phyloP scores from a whole-genome alignment of 257 asterid species.

The Rubia yunnanensis region DNA sequence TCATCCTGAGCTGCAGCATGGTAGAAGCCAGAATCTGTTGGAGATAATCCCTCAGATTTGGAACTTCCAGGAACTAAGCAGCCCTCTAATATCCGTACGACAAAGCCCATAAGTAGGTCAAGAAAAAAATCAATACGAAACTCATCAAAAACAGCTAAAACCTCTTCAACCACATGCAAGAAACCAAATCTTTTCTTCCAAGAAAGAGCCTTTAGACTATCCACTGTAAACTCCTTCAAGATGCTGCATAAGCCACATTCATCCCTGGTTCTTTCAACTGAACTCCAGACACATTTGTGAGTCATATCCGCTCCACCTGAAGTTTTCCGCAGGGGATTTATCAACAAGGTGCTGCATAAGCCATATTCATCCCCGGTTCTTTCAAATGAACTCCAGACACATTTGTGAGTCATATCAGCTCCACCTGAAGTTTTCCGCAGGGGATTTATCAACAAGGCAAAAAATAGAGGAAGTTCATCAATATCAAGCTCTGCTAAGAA shows the following conservation, averaged over 20 bases:
- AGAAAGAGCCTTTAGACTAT: constrained; percentile 40
- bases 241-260: constrained; percentile 32
- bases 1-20: constrained; percentile 20
- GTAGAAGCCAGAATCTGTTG: constrained; percentile 3
- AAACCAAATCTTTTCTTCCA: constrained; percentile 79
- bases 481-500: constrained; percentile 77
- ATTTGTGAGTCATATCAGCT: constrained; percentile 24
- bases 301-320: constrained; percentile 33
- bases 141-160: constrained; percentile 77
- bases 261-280: constrained; percentile 25
- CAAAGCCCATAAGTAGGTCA: constrained; percentile 54
- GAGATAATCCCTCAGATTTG: constrained; percentile 23
- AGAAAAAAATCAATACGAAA: constrained; percentile 60
- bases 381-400: constrained; percentile 23
- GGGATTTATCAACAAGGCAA: constrained; percentile 60
- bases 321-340: constrained; percentile 48
- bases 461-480: constrained; percentile 81
- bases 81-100: constrained; percentile 57
- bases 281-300: constrained; percentile 19
- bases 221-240: constrained; percentile 49
- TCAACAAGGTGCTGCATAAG: constrained; percentile 42
- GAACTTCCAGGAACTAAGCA: constrained; percentile 46
- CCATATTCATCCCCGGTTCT: constrained; percentile 26
- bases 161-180: constrained; percentile 73
- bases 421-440: constrained; percentile 38